These are phyloP conservation scores for Singerocomus rubriflavus DNA, from an alignment of 1,284 basidiomycete genomes.

Conservation along the genomic window DNA sequence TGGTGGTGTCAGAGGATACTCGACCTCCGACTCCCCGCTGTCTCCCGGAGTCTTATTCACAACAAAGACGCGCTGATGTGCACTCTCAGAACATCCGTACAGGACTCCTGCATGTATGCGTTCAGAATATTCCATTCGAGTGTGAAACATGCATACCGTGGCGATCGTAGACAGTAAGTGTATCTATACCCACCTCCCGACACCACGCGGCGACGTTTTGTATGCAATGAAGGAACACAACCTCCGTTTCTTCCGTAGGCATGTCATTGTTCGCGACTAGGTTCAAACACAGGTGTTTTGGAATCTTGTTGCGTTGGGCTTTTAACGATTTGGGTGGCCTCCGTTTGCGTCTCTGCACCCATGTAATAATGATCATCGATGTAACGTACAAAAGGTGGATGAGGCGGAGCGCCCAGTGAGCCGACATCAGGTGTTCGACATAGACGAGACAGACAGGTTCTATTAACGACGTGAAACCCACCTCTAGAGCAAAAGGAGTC, in stretches of 20 bases:
- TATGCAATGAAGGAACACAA: slow-evolving; percentile 50
- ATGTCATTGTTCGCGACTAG: slow-evolving; percentile 43
- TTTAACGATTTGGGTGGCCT: slow-evolving; percentile 45
- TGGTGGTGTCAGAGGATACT: slow-evolving; percentile 71
- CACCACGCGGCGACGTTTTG: slow-evolving; percentile 58
- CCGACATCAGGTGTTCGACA: slow-evolving; percentile 32
- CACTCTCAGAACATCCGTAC: slow-evolving; percentile 39
- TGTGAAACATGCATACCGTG: slow-evolving; percentile 46
- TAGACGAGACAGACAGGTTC: background rate
- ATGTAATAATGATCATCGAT: slow-evolving; percentile 39
- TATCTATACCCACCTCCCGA: slow-evolving; percentile 50
- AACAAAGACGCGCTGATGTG: slow-evolving; percentile 37
- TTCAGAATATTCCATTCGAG: slow-evolving; percentile 6
- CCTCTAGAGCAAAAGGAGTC: background rate
- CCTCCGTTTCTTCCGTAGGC: slow-evolving; percentile 37
- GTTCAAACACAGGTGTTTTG: slow-evolving; percentile 62
- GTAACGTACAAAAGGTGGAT: slow-evolving; percentile 58
- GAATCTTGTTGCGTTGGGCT: slow-evolving; percentile 51
- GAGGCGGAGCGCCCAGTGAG: slow-evolving; percentile 44
- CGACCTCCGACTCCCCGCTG: slow-evolving; percentile 50
- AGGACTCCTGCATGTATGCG: slow-evolving; percentile 43
- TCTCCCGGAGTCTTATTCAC: slow-evolving; percentile 34
- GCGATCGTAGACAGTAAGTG: slow-evolving; percentile 67
- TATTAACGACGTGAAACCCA: background rate
- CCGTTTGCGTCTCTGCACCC: slow-evolving; percentile 37